Conservation (phyloP, 257 asterid genomes). For the Solanum sejunctum region DNA sequence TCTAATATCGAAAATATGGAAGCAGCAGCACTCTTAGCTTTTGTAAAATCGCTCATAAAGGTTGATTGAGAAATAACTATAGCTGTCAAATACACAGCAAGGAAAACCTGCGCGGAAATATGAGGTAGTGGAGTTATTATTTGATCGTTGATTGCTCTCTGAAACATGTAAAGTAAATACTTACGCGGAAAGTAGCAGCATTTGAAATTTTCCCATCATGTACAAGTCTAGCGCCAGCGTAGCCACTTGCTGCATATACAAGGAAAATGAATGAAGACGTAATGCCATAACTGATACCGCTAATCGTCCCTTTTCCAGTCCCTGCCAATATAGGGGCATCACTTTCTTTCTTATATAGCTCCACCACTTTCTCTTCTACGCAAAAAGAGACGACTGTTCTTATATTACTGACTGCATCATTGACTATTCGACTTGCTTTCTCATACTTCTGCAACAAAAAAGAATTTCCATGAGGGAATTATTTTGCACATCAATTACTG, state of each 20-base stretch:
- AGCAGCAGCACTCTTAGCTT: conserved; percentile 39
- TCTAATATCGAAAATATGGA: conserved; percentile 51
- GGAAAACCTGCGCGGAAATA: conserved; percentile 32
- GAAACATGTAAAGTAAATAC: neutral
- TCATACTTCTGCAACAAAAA: conserved; percentile 38
- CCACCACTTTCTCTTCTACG: conserved; percentile 52
- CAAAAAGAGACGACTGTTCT: conserved; percentile 61
- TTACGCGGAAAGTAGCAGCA: conserved; percentile 34
- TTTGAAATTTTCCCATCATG: conserved; percentile 30
- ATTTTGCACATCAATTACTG: no score
- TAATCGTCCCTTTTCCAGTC: conserved; percentile 33
- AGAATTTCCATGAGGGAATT: neutral
- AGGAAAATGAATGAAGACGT: conserved; percentile 30
- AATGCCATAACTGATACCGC: conserved; percentile 33
- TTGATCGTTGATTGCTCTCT: no score
- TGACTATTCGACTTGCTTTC: conserved; percentile 63
- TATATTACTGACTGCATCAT: conserved; percentile 57
- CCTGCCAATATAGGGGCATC: conserved; percentile 17
- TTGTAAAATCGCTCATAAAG: conserved; percentile 48
- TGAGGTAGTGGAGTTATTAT: neutral
- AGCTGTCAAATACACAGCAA: conserved; percentile 44
- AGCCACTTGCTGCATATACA: conserved; percentile 38
- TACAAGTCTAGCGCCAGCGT: conserved; percentile 54
- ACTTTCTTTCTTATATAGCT: conserved; percentile 36
- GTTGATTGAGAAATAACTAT: conserved; percentile 44